Conservation (phyloP, 2,329 filamentous ascomycete genomes). For the Lachnellula willkommii region DNA sequence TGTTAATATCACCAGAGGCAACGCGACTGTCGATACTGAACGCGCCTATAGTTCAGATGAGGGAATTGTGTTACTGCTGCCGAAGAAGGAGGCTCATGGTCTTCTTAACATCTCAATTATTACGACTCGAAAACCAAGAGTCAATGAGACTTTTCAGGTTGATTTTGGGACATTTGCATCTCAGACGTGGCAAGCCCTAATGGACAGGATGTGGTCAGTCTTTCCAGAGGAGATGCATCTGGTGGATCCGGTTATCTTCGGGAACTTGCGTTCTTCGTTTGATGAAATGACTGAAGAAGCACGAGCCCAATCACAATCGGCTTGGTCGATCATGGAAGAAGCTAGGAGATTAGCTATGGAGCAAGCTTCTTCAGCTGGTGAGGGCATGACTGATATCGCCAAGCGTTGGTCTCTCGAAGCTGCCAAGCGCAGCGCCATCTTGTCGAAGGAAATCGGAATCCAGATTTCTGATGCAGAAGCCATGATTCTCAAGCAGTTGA, state of each 20-base stretch:
- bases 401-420: slow-evolving; percentile 25
- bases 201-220: slow-evolving; percentile 23
- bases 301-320: slow-evolving; percentile 16
- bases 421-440: slow-evolving; percentile 25
- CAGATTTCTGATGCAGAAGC: slow-evolving; percentile 31
- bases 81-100: slow-evolving; percentile 51
- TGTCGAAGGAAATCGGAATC: slow-evolving; percentile 25
- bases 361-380: slow-evolving; percentile 16
- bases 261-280: slow-evolving; percentile 14
- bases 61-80: slow-evolving; percentile 40
- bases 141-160: slow-evolving; percentile 56
- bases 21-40: slow-evolving; percentile 43
- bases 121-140: slow-evolving; percentile 53
- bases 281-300: slow-evolving; percentile 23
- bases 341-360: slow-evolving; percentile 19
- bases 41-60: slow-evolving; percentile 31
- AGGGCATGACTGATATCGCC: slow-evolving; percentile 19
- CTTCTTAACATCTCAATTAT: slow-evolving; percentile 53
- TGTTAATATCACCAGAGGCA: slow-evolving; percentile 49
- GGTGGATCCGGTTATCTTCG: slow-evolving; percentile 14
- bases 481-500: slow-evolving; percentile 32
- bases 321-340: slow-evolving; percentile 19
- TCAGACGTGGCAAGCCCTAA: slow-evolving; percentile 22
- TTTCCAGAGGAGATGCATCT: slow-evolving; percentile 17
- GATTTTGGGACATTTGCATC: slow-evolving; percentile 45